Evolutionary conservation across 768 basidiomycete genomes (phyloP).

Genomic region (Lentinula sp.): DNA sequence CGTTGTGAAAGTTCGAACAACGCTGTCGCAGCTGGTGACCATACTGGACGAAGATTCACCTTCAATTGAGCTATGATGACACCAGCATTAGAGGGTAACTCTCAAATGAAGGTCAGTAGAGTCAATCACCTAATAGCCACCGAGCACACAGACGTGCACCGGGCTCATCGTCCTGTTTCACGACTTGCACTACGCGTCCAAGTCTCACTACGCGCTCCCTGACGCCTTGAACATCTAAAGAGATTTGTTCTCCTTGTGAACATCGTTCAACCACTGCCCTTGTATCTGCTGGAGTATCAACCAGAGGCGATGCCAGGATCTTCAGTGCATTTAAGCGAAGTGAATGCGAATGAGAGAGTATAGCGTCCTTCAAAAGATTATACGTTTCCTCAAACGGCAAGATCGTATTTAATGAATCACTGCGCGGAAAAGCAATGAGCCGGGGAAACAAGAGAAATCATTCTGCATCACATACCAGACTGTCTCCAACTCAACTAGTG

Average conservation of each 20-base stretch:
- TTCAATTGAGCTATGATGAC: slow-evolving; percentile 71
- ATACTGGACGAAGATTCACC: slow-evolving; percentile 87
- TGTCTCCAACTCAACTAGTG: slow-evolving; percentile 41
- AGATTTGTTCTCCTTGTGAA: slow-evolving; percentile 74
- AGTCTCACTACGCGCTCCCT: slow-evolving; percentile 82
- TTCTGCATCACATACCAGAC: slow-evolving; percentile 31
- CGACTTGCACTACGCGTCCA: slow-evolving; percentile 58
- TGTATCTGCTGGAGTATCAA: slow-evolving; percentile 35
- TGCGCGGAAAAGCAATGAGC: slow-evolving; percentile 11
- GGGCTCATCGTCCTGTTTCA: slow-evolving; percentile 46
- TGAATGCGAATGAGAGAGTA: slow-evolving; percentile 68
- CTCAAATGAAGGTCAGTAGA: background rate
- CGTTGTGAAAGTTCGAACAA: slow-evolving; percentile 45
- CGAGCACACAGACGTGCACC: slow-evolving; percentile 59
- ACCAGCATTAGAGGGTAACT: background rate
- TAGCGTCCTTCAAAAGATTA: slow-evolving; percentile 37
- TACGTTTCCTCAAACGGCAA: slow-evolving; percentile 47
- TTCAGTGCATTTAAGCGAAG: slow-evolving; percentile 62
- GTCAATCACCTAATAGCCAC: slow-evolving; percentile 65
- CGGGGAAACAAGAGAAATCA: background rate
- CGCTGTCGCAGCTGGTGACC: slow-evolving; percentile 74
- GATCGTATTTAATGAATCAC: slow-evolving; percentile 12
- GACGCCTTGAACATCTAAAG: slow-evolving; percentile 73
- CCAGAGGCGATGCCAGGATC: slow-evolving; percentile 49
- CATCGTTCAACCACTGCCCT: slow-evolving; percentile 58